Conservation (phyloP, 2,329 filamentous ascomycete genomes). For the Aspergillus quadrilineatus region DNA sequence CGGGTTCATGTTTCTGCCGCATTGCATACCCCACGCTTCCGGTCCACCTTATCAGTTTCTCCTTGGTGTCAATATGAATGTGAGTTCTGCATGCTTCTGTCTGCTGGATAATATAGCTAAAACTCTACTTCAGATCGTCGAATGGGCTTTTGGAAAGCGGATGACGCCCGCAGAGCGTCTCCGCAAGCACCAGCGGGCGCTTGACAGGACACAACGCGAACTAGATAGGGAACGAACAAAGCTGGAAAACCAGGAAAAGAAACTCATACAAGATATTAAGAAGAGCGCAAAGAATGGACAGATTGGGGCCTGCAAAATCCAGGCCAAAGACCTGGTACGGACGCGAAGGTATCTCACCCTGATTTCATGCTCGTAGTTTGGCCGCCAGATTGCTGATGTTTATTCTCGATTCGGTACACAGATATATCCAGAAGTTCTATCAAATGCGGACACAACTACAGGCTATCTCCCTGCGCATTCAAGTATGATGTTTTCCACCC, state of each 20-base stretch:
- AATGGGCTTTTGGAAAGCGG: conserved; percentile 99
- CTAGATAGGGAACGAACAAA: conserved; percentile 93
- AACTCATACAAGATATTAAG: conserved; percentile 92
- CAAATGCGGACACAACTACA: conserved; percentile 96
- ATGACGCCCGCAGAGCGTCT: conserved; percentile 79
- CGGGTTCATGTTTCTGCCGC: conserved; percentile 19
- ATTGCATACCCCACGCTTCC: conserved; percentile 2
- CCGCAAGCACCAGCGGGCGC: conserved; percentile 80
- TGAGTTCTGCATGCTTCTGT: conserved; percentile 22
- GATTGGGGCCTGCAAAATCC: conserved; percentile 97
- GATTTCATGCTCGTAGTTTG: background rate
- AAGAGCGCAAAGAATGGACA: conserved; percentile 97
- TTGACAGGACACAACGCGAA: conserved; percentile 96
- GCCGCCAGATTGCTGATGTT: conserved; percentile 1
- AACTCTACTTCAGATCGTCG: conserved; percentile 69
- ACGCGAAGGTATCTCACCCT: conserved; percentile 66
- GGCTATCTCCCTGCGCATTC: conserved; percentile 89
- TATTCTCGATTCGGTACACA: conserved; percentile 32
- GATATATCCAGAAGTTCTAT: conserved; percentile 98
- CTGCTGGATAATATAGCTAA: conserved; percentile 12
- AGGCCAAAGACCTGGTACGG: conserved; percentile 93
- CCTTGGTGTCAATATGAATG: conserved; percentile 38
- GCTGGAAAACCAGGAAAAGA: conserved; percentile 98
- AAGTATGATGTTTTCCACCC: conserved; percentile 56
- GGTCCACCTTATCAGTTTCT: background rate